Base-by-base conservation (phyloP, 139 green algal species). In the Coccomyxa sp. region DNA sequence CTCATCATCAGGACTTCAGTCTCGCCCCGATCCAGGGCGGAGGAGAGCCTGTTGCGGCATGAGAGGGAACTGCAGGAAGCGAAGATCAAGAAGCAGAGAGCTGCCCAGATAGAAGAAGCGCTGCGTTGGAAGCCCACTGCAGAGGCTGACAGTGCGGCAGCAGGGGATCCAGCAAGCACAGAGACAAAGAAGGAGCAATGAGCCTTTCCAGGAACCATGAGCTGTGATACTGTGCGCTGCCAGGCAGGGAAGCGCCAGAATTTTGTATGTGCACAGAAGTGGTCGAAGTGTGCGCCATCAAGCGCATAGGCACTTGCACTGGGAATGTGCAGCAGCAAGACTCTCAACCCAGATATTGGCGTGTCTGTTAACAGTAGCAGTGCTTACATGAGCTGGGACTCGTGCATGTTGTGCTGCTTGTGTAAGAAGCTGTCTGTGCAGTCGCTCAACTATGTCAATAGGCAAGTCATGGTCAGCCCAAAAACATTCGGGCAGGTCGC, bases 1-100 rank as follows among this genome's bases (percentile, higher is more conserved):
- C 89, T 92, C 36, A 87, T 95, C 55, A 81, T 95, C 9, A 81
- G 91, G 27, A 89, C 68, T 9, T 91, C 84, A 44, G 68, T 84
- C 64, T 80, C 82, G 0, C 54, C 73, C 27, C 55, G 70, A 40
- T 64, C 84, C 35, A 73, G 8, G 14, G 14, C 38, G 24, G 9
- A 58, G 37, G 29, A 58, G 68, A 58, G 44, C 44, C n/a, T n/a
- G n/a, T n/a, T n/a, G n/a, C n/a, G n/a, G n/a, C n/a, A n/a, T n/a
- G n/a, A n/a, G n/a, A n/a, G n/a, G n/a, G n/a, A n/a, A n/a, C n/a
- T n/a, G n/a, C n/a, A n/a, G n/a, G n/a, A n/a, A n/a, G n/a, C n/a
- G n/a, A n/a, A n/a, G n/a, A n/a, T n/a, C n/a, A n/a, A n/a, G n/a
- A n/a, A n/a, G n/a, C n/a, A n/a, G n/a, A n/a, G n/a, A n/a, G 50